These are phyloP conservation scores for Salix purpurea DNA, from an alignment of 345 rosid genomes.

Conservation along the genomic window DNA sequence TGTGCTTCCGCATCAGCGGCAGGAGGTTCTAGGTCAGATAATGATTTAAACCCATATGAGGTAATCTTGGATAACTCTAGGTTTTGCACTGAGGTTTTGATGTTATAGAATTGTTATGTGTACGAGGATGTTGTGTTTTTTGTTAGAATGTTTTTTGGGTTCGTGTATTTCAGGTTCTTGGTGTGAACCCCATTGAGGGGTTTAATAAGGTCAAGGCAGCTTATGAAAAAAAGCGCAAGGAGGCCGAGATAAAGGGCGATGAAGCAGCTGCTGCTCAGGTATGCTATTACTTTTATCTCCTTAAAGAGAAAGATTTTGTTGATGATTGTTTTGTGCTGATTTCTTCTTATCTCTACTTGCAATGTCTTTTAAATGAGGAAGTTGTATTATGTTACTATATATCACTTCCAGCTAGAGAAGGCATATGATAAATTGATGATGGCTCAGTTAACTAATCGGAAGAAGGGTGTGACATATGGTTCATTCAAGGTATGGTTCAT, in stretches of 20 bases:
- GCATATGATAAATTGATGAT: constrained; percentile 98
- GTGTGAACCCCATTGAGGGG: constrained; percentile 78
- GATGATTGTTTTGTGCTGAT: background rate
- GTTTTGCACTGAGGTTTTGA: background rate
- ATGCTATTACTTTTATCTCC: constrained; percentile 23
- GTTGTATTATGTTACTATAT: constrained; percentile 6
- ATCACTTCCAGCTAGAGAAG: constrained; percentile 70
- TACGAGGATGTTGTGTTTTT: background rate
- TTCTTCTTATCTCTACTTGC: background rate
- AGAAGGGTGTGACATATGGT: constrained; percentile 80
- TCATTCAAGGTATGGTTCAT: constrained; percentile 58
- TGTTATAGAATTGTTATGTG: background rate
- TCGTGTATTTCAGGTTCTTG: constrained; percentile 62
- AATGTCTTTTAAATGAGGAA: background rate
- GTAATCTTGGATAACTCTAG: constrained; percentile 29
- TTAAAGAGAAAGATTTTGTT: background rate
- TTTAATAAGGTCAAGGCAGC: constrained; percentile 69
- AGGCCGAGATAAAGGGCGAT: constrained; percentile 79
- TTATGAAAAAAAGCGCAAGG: constrained; percentile 69
- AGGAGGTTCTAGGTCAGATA: constrained; percentile 59
- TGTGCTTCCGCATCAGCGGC: constrained; percentile 69
- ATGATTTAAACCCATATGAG: constrained; percentile 80
- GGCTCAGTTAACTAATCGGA: constrained; percentile 72
- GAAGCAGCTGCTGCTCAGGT: constrained; percentile 75
- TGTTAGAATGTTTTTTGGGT: background rate